Percentiles rank a stretch among this genome's conserved stretches.
These are phyloP conservation scores for Vitis cinerea DNA, from an alignment of 164 flowering plant genomes.

Conservation along the genomic window DNA sequence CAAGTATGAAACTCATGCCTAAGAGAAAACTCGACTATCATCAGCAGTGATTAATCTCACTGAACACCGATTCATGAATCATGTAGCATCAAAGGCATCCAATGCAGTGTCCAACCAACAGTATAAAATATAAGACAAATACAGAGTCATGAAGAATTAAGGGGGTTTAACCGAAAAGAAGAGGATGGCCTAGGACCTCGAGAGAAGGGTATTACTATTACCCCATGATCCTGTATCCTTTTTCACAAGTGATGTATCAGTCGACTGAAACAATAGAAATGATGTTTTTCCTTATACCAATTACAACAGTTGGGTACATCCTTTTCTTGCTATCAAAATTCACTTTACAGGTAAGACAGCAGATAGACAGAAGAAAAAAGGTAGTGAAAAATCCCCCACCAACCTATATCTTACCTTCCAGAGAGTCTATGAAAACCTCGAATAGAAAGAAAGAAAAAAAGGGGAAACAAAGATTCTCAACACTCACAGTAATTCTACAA, in stretches of 20 bases:
- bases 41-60: too few species aligned
- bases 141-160: too few species aligned
- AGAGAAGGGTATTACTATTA: too few species aligned
- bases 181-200: too few species aligned
- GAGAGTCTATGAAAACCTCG: slow-evolving; percentile 20
- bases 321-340: slow-evolving; percentile 43
- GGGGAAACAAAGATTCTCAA: slow-evolving; percentile 17
- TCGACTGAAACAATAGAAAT: slow-evolving; percentile 16
- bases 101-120: too few species aligned
- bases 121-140: neutral
- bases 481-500: slow-evolving; percentile 21
- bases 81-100: too few species aligned
- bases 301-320: slow-evolving; percentile 44
- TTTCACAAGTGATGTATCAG: too few species aligned
- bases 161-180: too few species aligned
- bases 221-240: too few species aligned
- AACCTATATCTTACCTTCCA: slow-evolving; percentile 41
- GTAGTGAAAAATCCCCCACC: slow-evolving; percentile 26
- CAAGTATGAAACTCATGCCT: too few species aligned
- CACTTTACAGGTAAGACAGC: slow-evolving; percentile 54
- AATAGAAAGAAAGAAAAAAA: slow-evolving; percentile 15
- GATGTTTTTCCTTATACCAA: slow-evolving; percentile 23
- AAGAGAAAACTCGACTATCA: too few species aligned
- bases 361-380: slow-evolving; percentile 16
- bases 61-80: too few species aligned